These are phyloP conservation scores for Diplodia sapinea DNA, from an alignment of 2,329 filamentous ascomycete genomes.

Conservation along the genomic window DNA sequence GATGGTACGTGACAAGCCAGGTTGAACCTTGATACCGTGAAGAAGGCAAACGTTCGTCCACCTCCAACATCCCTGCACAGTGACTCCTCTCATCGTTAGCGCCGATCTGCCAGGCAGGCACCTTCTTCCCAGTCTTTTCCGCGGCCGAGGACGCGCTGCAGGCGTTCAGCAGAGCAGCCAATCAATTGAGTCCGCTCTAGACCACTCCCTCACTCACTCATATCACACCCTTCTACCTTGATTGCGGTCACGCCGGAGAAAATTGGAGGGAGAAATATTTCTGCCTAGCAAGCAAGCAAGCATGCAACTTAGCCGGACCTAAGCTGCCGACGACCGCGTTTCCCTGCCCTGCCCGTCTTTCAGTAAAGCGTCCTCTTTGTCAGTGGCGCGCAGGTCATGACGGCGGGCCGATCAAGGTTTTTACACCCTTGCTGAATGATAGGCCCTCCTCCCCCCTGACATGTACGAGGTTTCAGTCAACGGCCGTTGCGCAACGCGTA, in stretches of 20 bases:
- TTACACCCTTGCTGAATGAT: conserved; percentile 6
- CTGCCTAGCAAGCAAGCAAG: not conserved
- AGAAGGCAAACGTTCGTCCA: not conserved
- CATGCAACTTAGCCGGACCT: not conserved
- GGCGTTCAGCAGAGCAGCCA: conserved; percentile 2
- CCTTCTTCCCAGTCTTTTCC: not conserved
- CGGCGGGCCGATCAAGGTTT: conserved; percentile 1
- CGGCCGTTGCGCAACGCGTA: not conserved
- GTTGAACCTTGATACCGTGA: not conserved
- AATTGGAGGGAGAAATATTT: not conserved
- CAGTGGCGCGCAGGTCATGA: not conserved
- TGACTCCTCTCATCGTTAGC: not conserved
- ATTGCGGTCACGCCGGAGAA: not conserved
- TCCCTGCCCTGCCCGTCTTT: not conserved
- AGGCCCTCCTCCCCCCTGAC: not conserved
- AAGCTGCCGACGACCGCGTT: not conserved
- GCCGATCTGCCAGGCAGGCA: not conserved
- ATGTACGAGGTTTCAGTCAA: not conserved
- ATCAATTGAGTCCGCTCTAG: not conserved
- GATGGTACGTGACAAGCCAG: not conserved
- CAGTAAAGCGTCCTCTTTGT: not conserved
- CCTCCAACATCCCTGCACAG: not conserved
- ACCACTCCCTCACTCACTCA: not conserved
- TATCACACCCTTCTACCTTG: not conserved
- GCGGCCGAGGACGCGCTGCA: not conserved